Evolutionary conservation across 306 rosid genomes (phyloP).

Genomic region (Inga oerstediana): DNA sequence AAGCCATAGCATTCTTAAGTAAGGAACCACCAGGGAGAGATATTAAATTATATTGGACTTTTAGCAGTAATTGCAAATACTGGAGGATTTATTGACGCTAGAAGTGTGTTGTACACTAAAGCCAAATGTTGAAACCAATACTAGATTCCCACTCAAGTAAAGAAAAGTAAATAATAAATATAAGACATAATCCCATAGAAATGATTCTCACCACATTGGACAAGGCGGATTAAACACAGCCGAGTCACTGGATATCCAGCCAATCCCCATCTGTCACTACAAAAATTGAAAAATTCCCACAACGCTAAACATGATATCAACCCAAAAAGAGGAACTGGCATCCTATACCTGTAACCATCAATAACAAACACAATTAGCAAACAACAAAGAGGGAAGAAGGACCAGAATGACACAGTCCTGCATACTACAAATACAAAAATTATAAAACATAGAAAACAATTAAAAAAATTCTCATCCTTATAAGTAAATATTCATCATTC

Average conservation of each 20-base stretch:
- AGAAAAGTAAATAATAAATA: not conserved
- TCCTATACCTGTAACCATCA: constrained; percentile 69
- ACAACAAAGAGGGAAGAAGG: not conserved
- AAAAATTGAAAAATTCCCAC: constrained; percentile 83
- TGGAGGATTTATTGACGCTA: not conserved
- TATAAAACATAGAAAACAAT: not conserved
- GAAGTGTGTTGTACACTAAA: not conserved
- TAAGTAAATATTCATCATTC: not conserved
- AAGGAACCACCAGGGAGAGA: constrained; percentile 1
- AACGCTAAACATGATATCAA: constrained; percentile 75
- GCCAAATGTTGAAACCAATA: constrained; percentile 11
- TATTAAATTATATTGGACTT: not conserved
- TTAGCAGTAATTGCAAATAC: not conserved
- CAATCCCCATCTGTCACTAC: constrained; percentile 64
- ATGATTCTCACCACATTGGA: constrained; percentile 69
- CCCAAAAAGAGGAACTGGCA: constrained; percentile 87
- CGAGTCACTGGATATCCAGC: constrained; percentile 62
- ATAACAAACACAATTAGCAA: constrained; percentile 24
- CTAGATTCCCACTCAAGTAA: not conserved
- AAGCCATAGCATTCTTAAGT: not conserved
- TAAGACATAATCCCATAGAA: constrained; percentile 1
- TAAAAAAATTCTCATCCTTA: not conserved
- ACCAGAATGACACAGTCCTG: not conserved
- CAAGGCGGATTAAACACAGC: constrained; percentile 66
- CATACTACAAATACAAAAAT: constrained; percentile 1